Base-by-base conservation (phyloP, 768 basidiomycete species). In the Cystobasidiopsis lactophilus region DNA sequence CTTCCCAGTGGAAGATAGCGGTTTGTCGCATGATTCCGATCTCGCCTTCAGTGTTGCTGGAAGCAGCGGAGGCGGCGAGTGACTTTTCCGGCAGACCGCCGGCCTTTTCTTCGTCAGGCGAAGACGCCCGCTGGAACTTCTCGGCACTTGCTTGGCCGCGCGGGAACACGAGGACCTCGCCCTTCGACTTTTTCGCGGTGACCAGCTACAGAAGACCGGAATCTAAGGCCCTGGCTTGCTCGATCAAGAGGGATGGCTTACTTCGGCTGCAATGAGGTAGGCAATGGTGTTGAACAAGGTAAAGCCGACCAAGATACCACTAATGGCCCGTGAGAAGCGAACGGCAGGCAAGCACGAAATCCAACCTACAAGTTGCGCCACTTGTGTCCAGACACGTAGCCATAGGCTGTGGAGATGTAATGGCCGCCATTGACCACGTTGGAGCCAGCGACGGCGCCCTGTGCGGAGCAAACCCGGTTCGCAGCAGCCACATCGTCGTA, bases 1-100 rank as follows among this genome's bases (percentile, higher is more conserved):
- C 65, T 55, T 62, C 59, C 67, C 66, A 67, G 24, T 60, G 61
- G 61, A 67, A 67, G 52, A 65, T 60, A 24, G 63, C 59, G 21
- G 66, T 67, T 49, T 66, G 66, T 27, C 58, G 55, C 47, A 67
- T 16, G 9, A 35, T 7, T 35, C 33, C 33, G 16, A 35, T n/a
- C n/a, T n/a, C n/a, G n/a, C n/a, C n/a, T n/a, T n/a, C n/a, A n/a
- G n/a, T 35, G 33, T 35, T 16, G 33, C 9, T 35, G 33, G 33
- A 35, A 35, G 7, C 33, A 16, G 33, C 16, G 7, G 33, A 35
- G 33, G 7, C 9, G 7, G 33, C 33, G 9, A 35, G 33, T 16
- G 33, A 35, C 33, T 35, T 35, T 35, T 35, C 33, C 9, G 7
- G 7, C 33, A 35, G 7, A 16, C 16, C 7, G 33, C 33, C 33